A percentile compares a stretch with the other conserved stretches of the same genome.
Evolutionary conservation across 2,329 filamentous ascomycete species (phyloP).

Genomic region (Lachnellula willkommii): DNA sequence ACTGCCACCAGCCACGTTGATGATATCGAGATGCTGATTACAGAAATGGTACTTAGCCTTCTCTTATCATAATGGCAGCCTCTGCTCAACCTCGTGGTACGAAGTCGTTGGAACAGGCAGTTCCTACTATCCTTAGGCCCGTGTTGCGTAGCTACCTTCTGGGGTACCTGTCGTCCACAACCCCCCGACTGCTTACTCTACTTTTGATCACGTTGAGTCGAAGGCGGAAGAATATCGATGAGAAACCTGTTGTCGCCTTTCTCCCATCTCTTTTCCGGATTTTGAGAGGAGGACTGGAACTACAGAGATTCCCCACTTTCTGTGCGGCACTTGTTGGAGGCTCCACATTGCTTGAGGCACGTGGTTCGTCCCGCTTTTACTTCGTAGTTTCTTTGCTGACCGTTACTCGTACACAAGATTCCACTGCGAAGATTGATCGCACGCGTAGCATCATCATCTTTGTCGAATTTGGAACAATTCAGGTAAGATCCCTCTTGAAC

Average conservation of each 20-base stretch:
- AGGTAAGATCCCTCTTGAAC: constrained; percentile 13
- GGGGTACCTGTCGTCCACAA: constrained; percentile 55
- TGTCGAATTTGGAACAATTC: constrained; percentile 27
- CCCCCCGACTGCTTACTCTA: constrained; percentile 51
- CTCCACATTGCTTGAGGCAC: constrained; percentile 55
- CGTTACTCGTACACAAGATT: constrained; percentile 26
- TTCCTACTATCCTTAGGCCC: constrained; percentile 50
- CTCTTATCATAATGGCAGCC: constrained; percentile 3
- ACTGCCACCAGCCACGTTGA: background rate
- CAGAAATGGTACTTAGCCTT: too few relatives aligned
- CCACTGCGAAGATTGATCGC: constrained; percentile 31
- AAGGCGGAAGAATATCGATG: constrained; percentile 23
- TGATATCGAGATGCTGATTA: constrained; percentile 3
- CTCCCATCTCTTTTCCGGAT: constrained; percentile 36
- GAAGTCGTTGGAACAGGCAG: constrained; percentile 26
- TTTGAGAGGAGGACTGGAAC: constrained; percentile 47
- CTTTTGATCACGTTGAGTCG: constrained; percentile 44
- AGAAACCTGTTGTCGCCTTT: constrained; percentile 27
- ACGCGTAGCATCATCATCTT: constrained; percentile 17
- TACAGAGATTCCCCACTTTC: constrained; percentile 56
- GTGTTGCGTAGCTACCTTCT: constrained; percentile 54
- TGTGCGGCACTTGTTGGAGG: constrained; percentile 57
- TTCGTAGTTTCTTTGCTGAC: constrained; percentile 3
- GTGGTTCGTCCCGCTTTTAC: constrained; percentile 19
- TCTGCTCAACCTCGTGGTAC: constrained; percentile 6